phyloP scores from a whole-genome alignment of 768 basidiomycete genomes.

The Lactarius akahatsu region DNA sequence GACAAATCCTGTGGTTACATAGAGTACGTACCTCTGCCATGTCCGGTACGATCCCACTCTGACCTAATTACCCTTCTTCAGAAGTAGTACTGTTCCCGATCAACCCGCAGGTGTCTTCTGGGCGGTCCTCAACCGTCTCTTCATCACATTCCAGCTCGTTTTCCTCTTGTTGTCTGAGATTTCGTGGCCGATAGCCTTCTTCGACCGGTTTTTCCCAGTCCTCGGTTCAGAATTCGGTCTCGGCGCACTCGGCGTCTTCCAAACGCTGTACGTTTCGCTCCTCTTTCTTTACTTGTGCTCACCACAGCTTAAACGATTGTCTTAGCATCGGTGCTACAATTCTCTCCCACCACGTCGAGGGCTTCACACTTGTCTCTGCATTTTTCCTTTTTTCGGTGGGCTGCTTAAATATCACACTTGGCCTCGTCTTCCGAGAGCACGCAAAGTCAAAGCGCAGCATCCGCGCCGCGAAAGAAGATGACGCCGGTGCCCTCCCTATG shows the following conservation, averaged over 20 bases:
- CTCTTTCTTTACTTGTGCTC: slow-evolving; percentile 12
- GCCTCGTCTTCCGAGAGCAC: slow-evolving; percentile 72
- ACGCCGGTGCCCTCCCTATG: slow-evolving; percentile 58
- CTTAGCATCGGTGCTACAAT: slow-evolving; percentile 65
- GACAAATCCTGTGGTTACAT: slow-evolving; percentile 41
- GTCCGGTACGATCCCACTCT: background rate
- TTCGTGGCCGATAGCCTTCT: slow-evolving; percentile 76
- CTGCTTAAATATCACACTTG: slow-evolving; percentile 78
- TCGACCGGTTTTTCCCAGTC: slow-evolving; percentile 83
- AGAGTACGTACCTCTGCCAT: slow-evolving; percentile 14
- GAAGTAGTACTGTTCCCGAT: slow-evolving; percentile 80
- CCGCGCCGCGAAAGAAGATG: slow-evolving; percentile 60
- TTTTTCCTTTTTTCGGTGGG: slow-evolving; percentile 84
- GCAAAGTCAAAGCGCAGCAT: slow-evolving; percentile 68
- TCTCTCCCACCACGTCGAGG: slow-evolving; percentile 73
- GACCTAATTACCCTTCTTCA: slow-evolving; percentile 37
- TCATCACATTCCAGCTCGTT: slow-evolving; percentile 83
- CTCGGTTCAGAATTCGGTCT: slow-evolving; percentile 82
- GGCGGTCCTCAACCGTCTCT: slow-evolving; percentile 83
- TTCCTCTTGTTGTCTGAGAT: slow-evolving; percentile 81
- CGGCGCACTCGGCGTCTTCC: slow-evolving; percentile 83
- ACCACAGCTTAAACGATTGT: slow-evolving; percentile 17
- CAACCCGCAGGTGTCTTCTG: slow-evolving; percentile 91
- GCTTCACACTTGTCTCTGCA: slow-evolving; percentile 79
- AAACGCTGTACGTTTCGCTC: slow-evolving; percentile 63